phyloP scores from a whole-genome alignment of 1,139 yeast genomes.

The Geotrichum aggregatum region DNA sequence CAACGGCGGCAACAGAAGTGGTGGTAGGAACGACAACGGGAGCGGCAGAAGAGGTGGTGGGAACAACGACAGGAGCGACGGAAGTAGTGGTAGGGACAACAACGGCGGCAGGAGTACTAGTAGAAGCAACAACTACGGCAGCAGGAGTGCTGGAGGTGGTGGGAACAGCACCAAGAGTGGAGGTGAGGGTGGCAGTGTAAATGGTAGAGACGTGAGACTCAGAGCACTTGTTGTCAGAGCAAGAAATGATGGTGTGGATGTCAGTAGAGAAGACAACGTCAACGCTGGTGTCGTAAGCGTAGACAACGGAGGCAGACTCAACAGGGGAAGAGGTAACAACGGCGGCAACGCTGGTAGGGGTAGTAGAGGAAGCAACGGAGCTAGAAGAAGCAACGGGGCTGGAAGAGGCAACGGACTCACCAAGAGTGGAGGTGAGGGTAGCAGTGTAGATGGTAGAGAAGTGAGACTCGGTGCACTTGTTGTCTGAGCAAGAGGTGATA shows the following conservation, averaged over 20 bases:
- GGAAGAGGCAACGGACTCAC: background rate
- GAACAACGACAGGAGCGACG: background rate
- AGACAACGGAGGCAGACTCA: constrained; percentile 23
- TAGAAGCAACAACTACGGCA: constrained; percentile 35
- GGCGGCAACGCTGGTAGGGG: constrained; percentile 23
- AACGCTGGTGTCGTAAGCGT: constrained; percentile 5
- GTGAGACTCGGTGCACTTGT: constrained; percentile 5
- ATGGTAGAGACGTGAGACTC: background rate
- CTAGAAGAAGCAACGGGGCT: background rate
- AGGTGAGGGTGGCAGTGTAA: constrained; percentile 13
- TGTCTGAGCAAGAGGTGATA: constrained; percentile 14
- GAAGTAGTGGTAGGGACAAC: constrained; percentile 31
- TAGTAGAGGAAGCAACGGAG: background rate
- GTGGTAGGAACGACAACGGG: background rate
- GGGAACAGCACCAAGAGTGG: constrained; percentile 28
- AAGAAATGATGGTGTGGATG: constrained; percentile 17
- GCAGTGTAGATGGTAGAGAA: background rate
- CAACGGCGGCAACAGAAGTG: constrained; percentile 11
- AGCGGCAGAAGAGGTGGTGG: background rate
- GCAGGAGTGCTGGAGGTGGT: constrained; percentile 37
- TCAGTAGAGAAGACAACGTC: constrained; percentile 8
- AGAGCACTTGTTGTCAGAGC: constrained; percentile 13
- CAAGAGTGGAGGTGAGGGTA: background rate
- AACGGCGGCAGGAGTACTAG: constrained; percentile 39
- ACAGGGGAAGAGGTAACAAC: constrained; percentile 29